Evolutionary conservation across 2,329 filamentous ascomycete genomes (phyloP), one percentile per base, ranked within the genome.

Genomic region (Didymosphaeria variabile): DNA sequence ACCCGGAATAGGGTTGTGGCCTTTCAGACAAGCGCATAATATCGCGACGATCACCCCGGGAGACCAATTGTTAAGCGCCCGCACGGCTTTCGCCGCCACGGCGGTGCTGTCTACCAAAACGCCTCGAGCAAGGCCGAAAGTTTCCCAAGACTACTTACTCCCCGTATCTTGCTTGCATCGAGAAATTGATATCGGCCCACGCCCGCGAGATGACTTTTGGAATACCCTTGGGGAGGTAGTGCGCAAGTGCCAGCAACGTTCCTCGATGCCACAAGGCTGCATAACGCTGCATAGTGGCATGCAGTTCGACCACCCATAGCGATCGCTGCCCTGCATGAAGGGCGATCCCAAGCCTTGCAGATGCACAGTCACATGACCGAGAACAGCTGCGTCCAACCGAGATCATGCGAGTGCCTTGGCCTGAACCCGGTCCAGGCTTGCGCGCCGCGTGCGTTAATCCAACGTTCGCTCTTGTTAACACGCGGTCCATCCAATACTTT

Each of bases 361-460:
- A 36, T 55, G 31, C 42, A 26, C 17, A 26, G 50, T 55, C 53
- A 55, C 53, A 55, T 55, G 53, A 55, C 19, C 31, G 53, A 15
- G 8, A 29, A 17, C 17, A 10, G 9, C 10, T 55, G 53, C 42
- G 53, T 29, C 29, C 42, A 53, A 53, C 34, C 50, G 52, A 31
- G 23, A 36, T 42, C 42, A 55, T 55, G 42, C 53, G 21, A 29
- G 53, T 46, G 53, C 53, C 12, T 55, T 32, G 52, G 29, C 42
- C 40, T 17, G 26, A 34, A 55, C 42, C 40, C 21, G 29, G 53
- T 55, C 42, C 21, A 26, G 42, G 42, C 52, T 45, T 45, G 29
- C 45, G 42, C 53, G 21, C 21, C 26, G n/a, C 29, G 21, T 46
- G 42, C 42, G 32, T 42, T 55, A 55, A 36, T 32, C 53, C 53